phyloP scores from a whole-genome alignment of 169 alveolate species.

The Neospora caninum region DNA sequence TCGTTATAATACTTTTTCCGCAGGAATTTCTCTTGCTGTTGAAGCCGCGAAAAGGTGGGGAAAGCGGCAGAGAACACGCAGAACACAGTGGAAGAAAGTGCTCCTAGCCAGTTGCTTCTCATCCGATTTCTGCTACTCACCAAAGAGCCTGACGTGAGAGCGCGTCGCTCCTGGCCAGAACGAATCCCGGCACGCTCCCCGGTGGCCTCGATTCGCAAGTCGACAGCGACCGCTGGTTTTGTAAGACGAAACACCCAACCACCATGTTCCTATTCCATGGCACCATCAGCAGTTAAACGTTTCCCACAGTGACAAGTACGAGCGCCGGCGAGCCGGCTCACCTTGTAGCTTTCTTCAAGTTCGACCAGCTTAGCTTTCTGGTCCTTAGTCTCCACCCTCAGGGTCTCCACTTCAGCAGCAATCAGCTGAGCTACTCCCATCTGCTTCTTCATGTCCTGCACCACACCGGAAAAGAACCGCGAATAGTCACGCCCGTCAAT shows the following conservation, averaged over 20 bases:
- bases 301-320: neutral
- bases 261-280: no score
- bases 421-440: conserved; percentile 32
- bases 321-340: neutral
- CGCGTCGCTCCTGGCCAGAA: no score
- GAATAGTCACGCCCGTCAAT: neutral
- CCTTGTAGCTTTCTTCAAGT: conserved; percentile 59
- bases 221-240: no score
- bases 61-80: neutral
- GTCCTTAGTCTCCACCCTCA: neutral
- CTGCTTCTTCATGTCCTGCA: conserved; percentile 54
- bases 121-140: neutral
- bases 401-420: conserved; percentile 42
- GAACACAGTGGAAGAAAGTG: neutral
- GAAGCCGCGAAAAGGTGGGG: neutral
- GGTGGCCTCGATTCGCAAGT: no score
- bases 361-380: conserved; percentile 2
- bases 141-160: neutral
- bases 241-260: no score
- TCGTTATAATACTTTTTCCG: conserved; percentile 71
- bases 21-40: conserved; percentile 63
- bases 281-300: no score
- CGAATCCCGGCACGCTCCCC: no score
- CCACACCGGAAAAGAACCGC: neutral
- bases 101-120: neutral